Base-by-base conservation (phyloP, 2,329 filamentous ascomycete genomes). In the Cladobotryum protrusum region DNA sequence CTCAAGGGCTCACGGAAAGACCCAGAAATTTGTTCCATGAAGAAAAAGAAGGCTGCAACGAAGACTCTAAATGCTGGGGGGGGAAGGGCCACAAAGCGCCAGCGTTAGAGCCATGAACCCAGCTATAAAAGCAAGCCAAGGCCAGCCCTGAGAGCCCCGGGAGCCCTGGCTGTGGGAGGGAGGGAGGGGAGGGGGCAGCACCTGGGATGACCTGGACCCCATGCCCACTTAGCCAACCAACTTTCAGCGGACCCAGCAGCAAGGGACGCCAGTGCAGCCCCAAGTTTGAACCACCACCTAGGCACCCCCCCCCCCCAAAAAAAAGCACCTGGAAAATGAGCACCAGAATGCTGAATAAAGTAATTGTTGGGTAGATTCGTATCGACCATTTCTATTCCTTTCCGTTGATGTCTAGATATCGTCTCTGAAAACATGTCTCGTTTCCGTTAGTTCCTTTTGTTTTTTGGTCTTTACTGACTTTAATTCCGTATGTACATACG, bases 1-100 rank as follows among this genome's bases (percentile, higher is more conserved):
- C 49, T 47, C 45, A 47, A 33, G 43, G 6, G 4, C 24, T 29
- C 24, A 20, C 44, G 47, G 49, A 44, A 51, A 29, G 24, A 48
- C 19, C 32, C 33, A 19, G 15, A 43, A 39, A 48, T 47, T 34
- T 52, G 41, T 52, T 52, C 46, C 46, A 49, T 48, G 50, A 49
- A 52, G 46, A 45, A 49, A 52, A 52, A 45, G 46, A 52, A 52
- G 50, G 46, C 50, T 52, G 50, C 50, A 47, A 45, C 46, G 50
- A 49, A 49, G 41, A 34, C 33, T 42, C 46, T 29, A 42, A 3
- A 6, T 40, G 41, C 39, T 36, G 35, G 33, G 34, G 39, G 24
- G 41, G 37, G 44, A 37, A 17, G 44, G 14, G 34, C 17, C 19
- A 32, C 15, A 35, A 35, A 47, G 36, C 4, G 24, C 24, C 36